phyloP scores from a whole-genome alignment of 1,284 basidiomycete genomes.

The Vanrija humicola region DNA sequence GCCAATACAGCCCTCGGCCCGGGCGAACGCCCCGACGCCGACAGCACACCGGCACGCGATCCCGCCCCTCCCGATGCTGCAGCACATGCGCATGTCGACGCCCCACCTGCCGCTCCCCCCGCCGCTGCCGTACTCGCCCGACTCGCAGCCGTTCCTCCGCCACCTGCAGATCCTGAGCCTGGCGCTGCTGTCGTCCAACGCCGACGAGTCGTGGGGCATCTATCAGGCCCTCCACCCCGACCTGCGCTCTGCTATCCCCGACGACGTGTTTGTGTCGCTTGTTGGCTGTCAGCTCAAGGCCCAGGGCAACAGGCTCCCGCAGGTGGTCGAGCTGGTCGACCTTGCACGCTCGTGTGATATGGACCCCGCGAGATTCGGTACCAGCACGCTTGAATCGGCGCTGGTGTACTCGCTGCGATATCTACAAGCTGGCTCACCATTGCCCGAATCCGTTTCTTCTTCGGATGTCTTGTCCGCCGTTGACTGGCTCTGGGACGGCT shows the following conservation, averaged over 20 bases:
- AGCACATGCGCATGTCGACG: conserved; percentile 14
- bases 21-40: neutral
- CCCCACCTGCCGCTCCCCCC: conserved; percentile 40
- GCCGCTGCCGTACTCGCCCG: conserved; percentile 40
- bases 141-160: conserved; percentile 37
- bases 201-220: conserved; percentile 33
- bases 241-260: conserved; percentile 32
- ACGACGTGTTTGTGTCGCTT: conserved; percentile 30
- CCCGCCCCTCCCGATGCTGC: conserved; percentile 9
- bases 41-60: conserved; percentile 1
- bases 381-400: neutral
- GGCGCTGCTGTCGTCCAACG: conserved; percentile 19
- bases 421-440: too few relatives aligned
- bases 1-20: neutral
- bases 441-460: too few relatives aligned
- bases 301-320: neutral
- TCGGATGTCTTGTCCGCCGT: neutral
- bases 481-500: conserved; percentile 20
- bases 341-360: conserved; percentile 32
- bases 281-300: conserved; percentile 26
- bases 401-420: conserved; percentile 5
- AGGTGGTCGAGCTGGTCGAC: conserved; percentile 19
- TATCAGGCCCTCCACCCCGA: conserved; percentile 33
- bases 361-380: conserved; percentile 13
- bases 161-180: conserved; percentile 37